phyloP scores from a whole-genome alignment of 2,329 filamentous ascomycete species.

The Ophiosphaerella korrae region DNA sequence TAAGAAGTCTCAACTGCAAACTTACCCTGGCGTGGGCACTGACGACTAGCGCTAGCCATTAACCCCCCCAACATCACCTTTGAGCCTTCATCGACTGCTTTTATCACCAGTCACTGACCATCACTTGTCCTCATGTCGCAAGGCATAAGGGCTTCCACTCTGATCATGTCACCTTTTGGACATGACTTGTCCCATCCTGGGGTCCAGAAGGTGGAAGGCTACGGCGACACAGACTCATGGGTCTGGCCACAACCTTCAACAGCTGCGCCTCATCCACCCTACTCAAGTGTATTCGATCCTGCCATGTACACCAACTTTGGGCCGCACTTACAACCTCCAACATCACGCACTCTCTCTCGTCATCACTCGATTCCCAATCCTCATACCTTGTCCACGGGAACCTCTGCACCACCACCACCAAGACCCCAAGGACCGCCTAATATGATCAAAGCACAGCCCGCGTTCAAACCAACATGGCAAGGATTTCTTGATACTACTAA shows the following conservation, averaged over 20 bases:
- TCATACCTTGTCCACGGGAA: conserved; percentile 28
- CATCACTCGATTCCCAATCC: conserved; percentile 41
- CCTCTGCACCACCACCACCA: conserved; percentile 36
- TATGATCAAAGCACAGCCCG: conserved; percentile 45
- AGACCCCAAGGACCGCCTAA: conserved; percentile 34
- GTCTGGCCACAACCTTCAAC: conserved; percentile 37
- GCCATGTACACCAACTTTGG: conserved; percentile 36
- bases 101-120: not conserved
- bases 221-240: conserved; percentile 38
- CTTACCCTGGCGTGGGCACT: not conserved
- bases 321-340: conserved; percentile 23
- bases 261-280: conserved; percentile 24
- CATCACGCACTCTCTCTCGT: conserved; percentile 25
- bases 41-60: not conserved
- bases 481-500: conserved; percentile 71
- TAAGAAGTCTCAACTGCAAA: not conserved
- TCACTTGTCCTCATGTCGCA: conserved; percentile 42
- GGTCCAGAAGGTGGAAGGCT: conserved; percentile 41
- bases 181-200: conserved; percentile 39
- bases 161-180: conserved; percentile 45
- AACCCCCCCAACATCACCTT: not conserved
- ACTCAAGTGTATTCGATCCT: conserved; percentile 37
- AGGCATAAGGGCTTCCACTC: conserved; percentile 39
- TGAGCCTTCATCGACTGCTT: not conserved
- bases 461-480: conserved; percentile 67